Evolutionary conservation across 2,329 filamentous ascomycete species (phyloP), one percentile per base, ranked within the genome.

Genomic region (Drechslerella dactyloides): DNA sequence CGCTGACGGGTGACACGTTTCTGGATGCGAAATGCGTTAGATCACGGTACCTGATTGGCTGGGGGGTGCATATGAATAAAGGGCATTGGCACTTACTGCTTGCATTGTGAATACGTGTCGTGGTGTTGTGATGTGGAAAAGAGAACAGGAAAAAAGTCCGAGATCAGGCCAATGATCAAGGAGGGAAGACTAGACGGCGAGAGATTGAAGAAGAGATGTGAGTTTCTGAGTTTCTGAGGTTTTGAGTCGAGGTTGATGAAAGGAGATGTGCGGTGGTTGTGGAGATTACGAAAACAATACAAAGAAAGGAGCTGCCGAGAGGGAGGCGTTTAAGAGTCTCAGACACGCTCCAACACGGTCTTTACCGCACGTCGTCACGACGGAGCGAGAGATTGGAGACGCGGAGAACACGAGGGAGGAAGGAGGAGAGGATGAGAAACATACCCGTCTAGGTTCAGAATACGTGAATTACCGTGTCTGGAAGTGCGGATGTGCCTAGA

Each of bases 1-100:
- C 68, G 56, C 40, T 72, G 68, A 44, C 68, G 68, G 27, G 68
- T 72, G 52, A 72, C 68, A 60, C 68, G 68, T 72, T 72, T 72
- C 68, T 72, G 23, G 2, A 61, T 33, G 27, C 11, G n/a, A 17
- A 15, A 7, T 37, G 17, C 2, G 23, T 68, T 44, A 62, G 64
- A 53, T 42, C 21, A 35, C 2, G 24, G 10, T 42, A 33, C 27
- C 27, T 33, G 21, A 4, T 24, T 19, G 17, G 17, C n/a, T 3
- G 23, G 13, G 27, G 4, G 13, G 52, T 5, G 17, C n/a, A 44
- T 24, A 53, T 19, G 5, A 40, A 23, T 15, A 27, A 15, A 10
- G 48, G 50, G 21, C 21, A 10, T 11, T n/a, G 37, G 50, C 1
- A 65, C 68, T 72, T 72, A 72, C 68, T 11, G 68, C 68, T 65